Base-by-base conservation (phyloP, 208 protist genomes). In the Acanthamoeba castellanii region DNA sequence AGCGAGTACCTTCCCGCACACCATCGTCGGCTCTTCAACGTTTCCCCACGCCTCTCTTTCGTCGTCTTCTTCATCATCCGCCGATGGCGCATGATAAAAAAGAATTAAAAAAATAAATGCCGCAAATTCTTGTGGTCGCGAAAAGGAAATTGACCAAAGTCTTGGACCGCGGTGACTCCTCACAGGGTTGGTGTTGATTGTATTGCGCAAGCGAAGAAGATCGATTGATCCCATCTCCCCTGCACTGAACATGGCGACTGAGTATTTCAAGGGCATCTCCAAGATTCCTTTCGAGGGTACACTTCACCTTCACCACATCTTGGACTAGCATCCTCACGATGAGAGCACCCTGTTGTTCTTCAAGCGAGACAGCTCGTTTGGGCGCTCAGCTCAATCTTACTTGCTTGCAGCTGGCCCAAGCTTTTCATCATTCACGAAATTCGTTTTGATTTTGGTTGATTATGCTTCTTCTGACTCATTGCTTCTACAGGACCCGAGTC, bases 401-500 rank as follows among this genome's bases (percentile, higher is more conserved):
- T 4, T 16, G 4, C 22, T 32, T 0, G 64, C 64, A 72, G 27
- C 30, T 72, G 14, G 22, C 2, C 7, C 9, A 27, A 0, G 64
- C 22, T 11, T 32, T 47, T 82, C 30, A 8, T 27, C 20, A 82
- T 50, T 52, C 25, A 68, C 8, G 61, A 68, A 68, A 47, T 11
- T 11, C 42, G 5, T 47, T 3, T 47, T 47, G 42, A 47, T 47
- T 47, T 68, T 3, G 8, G 27, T 18, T 18, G 25, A 27, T 34
- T 5, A 25, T 32, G 30, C 11, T 72, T 25, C 9, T 27, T 72
- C 64, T 72, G 66, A 27, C 22, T n/a, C 22, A 14, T 7, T 37
- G 8, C 61, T 22, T 30, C 34, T 42, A 55, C 87, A 92, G 87
- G 87, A 50, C 87, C 87, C 20, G 64, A 92, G n/a, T 92, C 93